A percentile compares a stretch with the other conserved stretches of the same genome.
phyloP scores from a whole-genome alignment of 352 stramenopile species.

The Saprolegnia diclina region DNA sequence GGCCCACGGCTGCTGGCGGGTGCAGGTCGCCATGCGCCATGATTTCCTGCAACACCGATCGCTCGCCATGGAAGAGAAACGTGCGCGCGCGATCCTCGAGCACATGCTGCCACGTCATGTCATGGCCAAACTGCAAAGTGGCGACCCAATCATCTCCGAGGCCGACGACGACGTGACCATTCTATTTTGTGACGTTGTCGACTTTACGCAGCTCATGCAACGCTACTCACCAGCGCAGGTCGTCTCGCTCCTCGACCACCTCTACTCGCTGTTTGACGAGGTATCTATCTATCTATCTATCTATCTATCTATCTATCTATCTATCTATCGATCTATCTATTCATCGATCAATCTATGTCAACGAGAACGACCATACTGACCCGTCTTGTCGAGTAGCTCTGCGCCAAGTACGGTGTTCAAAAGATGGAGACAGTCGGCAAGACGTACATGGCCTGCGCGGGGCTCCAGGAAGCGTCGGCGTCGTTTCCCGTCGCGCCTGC shows the following conservation, averaged over 20 bases:
- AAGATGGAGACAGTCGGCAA: conserved; percentile 93
- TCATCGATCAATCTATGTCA: too few relatives aligned
- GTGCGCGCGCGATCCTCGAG: conserved; percentile 73
- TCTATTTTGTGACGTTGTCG: conserved; percentile 78
- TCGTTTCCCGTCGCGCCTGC: conserved; percentile 30
- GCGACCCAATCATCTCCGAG: conserved; percentile 73
- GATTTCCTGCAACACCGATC: conserved; percentile 80
- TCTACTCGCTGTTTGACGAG: conserved; percentile 90
- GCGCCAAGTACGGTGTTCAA: conserved; percentile 82
- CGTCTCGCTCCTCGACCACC: conserved; percentile 80
- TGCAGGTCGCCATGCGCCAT: conserved; percentile 73
- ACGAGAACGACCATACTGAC: too few relatives aligned
- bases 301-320: too few relatives aligned
- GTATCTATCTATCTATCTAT: conserved; percentile 1
- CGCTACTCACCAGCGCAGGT: conserved; percentile 67
- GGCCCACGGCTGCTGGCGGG: conserved; percentile 67
- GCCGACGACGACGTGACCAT: conserved; percentile 84
- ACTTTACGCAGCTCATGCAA: conserved; percentile 73
- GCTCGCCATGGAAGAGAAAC: conserved; percentile 65
- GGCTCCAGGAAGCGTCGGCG: conserved; percentile 48
- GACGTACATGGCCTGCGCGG: conserved; percentile 88
- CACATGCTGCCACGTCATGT: conserved; percentile 83
- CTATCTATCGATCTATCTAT: too few relatives aligned
- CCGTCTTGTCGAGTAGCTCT: conserved; percentile 37
- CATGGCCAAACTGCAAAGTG: conserved; percentile 75